Evolutionary conservation across 805 yeast genomes (phyloP).

Genomic region (Suhomyces vadensis): DNA sequence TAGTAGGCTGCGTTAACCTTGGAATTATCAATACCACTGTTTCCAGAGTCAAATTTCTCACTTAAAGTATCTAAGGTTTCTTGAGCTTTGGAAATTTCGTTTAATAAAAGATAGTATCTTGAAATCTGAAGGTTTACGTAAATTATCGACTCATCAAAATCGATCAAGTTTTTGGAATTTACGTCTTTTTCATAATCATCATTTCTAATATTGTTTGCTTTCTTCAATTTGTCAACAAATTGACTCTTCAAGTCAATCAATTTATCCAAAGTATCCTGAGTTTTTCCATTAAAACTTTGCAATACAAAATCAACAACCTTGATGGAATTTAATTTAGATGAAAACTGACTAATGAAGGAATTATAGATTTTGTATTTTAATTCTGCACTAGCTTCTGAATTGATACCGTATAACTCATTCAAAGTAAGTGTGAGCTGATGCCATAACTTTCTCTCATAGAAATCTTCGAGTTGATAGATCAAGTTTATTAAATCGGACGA

Average conservation of each 20-base stretch:
- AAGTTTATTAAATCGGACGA: slow-evolving; percentile 56
- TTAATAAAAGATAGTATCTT: slow-evolving; percentile 59
- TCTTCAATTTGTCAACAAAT: slow-evolving; percentile 27
- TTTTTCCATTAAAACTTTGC: slow-evolving; percentile 38
- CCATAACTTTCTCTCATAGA: slow-evolving; percentile 89
- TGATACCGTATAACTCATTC: slow-evolving; percentile 51
- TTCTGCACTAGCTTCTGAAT: slow-evolving; percentile 39
- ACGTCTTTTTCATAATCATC: slow-evolving; percentile 25
- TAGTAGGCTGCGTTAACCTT: slow-evolving; percentile 82
- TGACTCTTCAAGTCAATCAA: slow-evolving; percentile 34
- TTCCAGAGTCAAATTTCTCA: slow-evolving; percentile 50
- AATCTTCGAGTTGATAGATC: slow-evolving; percentile 75
- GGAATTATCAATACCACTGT: slow-evolving; percentile 31
- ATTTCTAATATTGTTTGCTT: slow-evolving; percentile 29
- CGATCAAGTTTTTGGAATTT: slow-evolving; percentile 29
- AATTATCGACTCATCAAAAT: slow-evolving; percentile 55
- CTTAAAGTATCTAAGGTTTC: slow-evolving; percentile 64
- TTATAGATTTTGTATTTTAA: slow-evolving; percentile 68
- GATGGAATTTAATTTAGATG: slow-evolving; percentile 73
- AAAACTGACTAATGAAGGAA: slow-evolving; percentile 66
- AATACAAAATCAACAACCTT: slow-evolving; percentile 76
- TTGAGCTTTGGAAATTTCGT: slow-evolving; percentile 57
- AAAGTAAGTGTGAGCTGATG: slow-evolving; percentile 82
- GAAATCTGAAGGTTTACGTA: slow-evolving; percentile 65
- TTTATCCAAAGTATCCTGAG: slow-evolving; percentile 35